Base-by-base conservation (phyloP, 768 basidiomycete genomes). In the Leccinum sublutescens region DNA sequence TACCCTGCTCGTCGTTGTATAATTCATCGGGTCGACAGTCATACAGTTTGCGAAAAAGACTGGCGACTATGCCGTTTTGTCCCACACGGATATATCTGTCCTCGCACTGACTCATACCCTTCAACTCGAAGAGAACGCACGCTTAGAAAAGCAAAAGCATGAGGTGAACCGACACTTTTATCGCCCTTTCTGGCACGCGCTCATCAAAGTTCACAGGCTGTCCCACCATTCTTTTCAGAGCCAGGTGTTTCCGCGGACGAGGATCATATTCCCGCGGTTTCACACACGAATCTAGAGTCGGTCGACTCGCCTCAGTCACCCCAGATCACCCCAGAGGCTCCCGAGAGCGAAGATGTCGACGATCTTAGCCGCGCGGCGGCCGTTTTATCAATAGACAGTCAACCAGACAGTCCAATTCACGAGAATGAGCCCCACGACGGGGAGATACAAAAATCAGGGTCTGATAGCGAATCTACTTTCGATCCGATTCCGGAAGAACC, bases 1-100 rank as follows among this genome's bases (percentile, higher is more conserved):
- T 50, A 27, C 27, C 36, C 25, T 53, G 29, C 50, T 63, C 27
- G 9, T 25, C 34, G 57, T 59, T 55, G 7, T 61, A 33, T 56
- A 62, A 54, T 60, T 70, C 59, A 68, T 25, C 31, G 48, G 56
- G 2, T 53, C 59, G 61, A 47, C 69, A 98, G 97, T 96, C 4
- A 91, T 90, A 56, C 88, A 89, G 61, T 88, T 86, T 74, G 93
- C 97, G 4, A 96, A 94, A 79, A 92, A 92, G 79, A 96, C 96
- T 0, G 97, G 97, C 71, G 97, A 99, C 75, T 95, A 94, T 70
- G 79, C 91, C 47, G 95, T 94, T 50, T 80, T 99, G 40, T 97
- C 94, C 14, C 84, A 88, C 72, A 82, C 95, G 14, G 97, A 99
- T 85, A 72, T 99, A 45, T 88, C 89, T 66, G 86, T 98, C 38